These are phyloP conservation scores for Nemania bipapillata DNA, from an alignment of 2,329 filamentous ascomycete genomes.

Conservation along the genomic window DNA sequence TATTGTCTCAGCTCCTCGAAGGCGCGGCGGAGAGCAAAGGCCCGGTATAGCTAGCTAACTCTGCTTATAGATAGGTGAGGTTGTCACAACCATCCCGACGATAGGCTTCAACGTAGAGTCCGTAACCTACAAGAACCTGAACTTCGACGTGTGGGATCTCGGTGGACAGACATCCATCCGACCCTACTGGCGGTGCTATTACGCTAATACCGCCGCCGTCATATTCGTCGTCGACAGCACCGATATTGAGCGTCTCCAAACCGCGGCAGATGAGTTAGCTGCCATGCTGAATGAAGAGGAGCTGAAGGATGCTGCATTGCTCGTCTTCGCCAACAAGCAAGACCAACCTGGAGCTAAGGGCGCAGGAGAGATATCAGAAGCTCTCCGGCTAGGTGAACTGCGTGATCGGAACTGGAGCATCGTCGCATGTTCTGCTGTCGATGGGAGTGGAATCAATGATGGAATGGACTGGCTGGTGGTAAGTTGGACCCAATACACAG, in stretches of 20 bases:
- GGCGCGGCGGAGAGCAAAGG: background rate
- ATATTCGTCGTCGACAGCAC: constrained; percentile 99
- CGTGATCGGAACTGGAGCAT: constrained; percentile 99
- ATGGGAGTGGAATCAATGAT: constrained; percentile 92
- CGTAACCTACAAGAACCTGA: constrained; percentile 96
- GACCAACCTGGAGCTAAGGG: constrained; percentile 97
- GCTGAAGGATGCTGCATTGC: constrained; percentile 86
- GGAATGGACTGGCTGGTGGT: constrained; percentile 99
- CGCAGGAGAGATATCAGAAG: constrained; percentile 95
- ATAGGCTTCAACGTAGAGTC: constrained; percentile 99
- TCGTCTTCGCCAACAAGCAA: constrained; percentile 99
- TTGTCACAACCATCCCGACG: constrained; percentile 98
- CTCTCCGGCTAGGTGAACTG: constrained; percentile 86
- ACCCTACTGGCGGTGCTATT: constrained; percentile 99
- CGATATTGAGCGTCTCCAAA: constrained; percentile 93
- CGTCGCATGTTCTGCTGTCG: constrained; percentile 95
- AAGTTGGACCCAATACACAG: constrained; percentile 50
- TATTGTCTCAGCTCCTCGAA: background rate
- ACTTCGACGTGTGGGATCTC: constrained; percentile 99
- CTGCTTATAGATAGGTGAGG: constrained; percentile 83
- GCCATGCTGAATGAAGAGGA: constrained; percentile 98
- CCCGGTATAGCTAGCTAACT: constrained; percentile 31
- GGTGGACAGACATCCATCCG: constrained; percentile 98
- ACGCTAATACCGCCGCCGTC: constrained; percentile 96
- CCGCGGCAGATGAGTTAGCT: constrained; percentile 88